A percentile compares a stretch with the other conserved stretches of the same genome.
phyloP scores from a whole-genome alignment of 148 eudicot genomes.

The Fagopyrum tataricum region DNA sequence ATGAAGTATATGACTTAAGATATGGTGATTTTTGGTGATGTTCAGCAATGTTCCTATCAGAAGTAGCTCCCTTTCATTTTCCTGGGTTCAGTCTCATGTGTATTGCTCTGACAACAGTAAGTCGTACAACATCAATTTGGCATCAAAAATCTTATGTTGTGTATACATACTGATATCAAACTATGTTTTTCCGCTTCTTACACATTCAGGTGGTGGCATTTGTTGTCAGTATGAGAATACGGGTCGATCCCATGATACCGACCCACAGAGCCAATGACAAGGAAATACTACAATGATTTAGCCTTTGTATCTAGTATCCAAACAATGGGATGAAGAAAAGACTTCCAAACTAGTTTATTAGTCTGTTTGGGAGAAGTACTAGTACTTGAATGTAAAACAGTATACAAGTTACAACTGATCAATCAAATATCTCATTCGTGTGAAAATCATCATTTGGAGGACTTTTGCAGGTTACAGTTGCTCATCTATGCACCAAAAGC shows the following conservation, averaged over 20 bases:
- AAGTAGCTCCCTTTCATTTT: constrained; percentile 51
- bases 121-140: neutral
- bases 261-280: constrained; percentile 5
- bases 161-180: neutral
- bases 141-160: neutral
- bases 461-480: too few species aligned
- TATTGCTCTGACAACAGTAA: constrained; percentile 19
- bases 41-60: constrained; percentile 54
- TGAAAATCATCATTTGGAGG: neutral
- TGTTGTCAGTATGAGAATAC: neutral
- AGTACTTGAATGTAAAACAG: neutral
- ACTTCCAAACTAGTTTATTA: neutral
- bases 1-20: neutral
- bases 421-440: neutral
- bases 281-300: neutral
- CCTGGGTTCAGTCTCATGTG: constrained; percentile 81
- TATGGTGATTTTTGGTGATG: constrained; percentile 6
- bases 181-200: neutral
- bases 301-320: neutral
- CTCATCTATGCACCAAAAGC: too few species aligned
- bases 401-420: neutral
- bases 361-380: neutral
- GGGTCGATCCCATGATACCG: neutral
- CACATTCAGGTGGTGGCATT: constrained; percentile 13
- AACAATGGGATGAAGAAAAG: too few species aligned